Evolutionary conservation across 73 alveolate species (phyloP).

Genomic region (Paramecium sexaurelia): DNA sequence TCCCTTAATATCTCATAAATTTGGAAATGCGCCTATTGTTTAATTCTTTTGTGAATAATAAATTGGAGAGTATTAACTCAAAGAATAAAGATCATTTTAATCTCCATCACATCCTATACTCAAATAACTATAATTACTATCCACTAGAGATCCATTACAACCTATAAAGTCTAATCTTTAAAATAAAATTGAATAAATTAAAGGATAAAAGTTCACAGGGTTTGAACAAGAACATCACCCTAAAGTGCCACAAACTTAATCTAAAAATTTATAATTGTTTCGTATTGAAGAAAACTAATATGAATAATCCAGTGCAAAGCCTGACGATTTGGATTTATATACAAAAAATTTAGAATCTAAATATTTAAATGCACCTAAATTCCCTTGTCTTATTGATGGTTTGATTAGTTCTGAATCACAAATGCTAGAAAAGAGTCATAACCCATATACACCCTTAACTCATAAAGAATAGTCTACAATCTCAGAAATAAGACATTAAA

Average conservation of each 20-base stretch:
- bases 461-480: constrained; percentile 10
- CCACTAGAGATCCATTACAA: neutral
- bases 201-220: neutral
- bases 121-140: neutral
- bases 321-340: neutral
- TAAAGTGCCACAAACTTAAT: neutral
- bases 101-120: neutral
- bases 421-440: neutral
- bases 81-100: neutral
- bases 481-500: neutral
- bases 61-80: neutral
- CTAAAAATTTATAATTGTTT: neutral
- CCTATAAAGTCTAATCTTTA: neutral
- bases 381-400: neutral
- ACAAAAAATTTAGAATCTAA: constrained; percentile 24
- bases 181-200: neutral
- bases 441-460: neutral
- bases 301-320: constrained; percentile 48
- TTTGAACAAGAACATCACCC: constrained; percentile 8
- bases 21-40: neutral
- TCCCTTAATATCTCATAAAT: neutral
- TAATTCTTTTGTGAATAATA: neutral
- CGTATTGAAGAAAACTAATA: constrained; percentile 1
- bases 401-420: constrained; percentile 27
- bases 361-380: neutral